These are phyloP conservation scores for Solanum clarkiae DNA, from an alignment of 257 asterid species.

Conservation along the genomic window DNA sequence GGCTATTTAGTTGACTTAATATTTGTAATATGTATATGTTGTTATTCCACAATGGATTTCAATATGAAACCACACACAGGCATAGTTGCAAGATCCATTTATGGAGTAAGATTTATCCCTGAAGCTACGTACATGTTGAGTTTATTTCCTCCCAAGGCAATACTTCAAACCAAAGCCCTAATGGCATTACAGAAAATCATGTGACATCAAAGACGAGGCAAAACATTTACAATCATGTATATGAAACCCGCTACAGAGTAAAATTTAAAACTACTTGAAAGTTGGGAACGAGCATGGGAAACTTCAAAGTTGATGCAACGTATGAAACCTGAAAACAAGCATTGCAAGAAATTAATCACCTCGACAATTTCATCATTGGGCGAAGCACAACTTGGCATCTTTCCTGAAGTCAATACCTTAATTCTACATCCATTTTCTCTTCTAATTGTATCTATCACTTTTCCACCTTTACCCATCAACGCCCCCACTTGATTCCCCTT, in stretches of 20 bases:
- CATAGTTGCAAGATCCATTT: background rate
- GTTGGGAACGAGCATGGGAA: background rate
- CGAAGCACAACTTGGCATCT: constrained; percentile 8
- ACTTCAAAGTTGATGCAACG: background rate
- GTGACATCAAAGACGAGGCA: background rate
- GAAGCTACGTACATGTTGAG: background rate
- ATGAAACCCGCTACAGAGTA: background rate
- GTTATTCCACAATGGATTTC: background rate
- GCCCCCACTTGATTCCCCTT: constrained; percentile 50
- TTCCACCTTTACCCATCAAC: constrained; percentile 71
- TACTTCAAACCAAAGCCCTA: background rate
- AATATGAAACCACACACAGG: background rate
- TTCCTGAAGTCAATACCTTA: constrained; percentile 39
- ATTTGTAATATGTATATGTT: background rate
- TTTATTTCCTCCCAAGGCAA: background rate
- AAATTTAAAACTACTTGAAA: background rate
- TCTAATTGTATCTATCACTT: constrained; percentile 55
- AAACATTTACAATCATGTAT: background rate
- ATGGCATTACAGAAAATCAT: background rate
- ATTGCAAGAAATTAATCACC: constrained; percentile 32
- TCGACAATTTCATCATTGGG: constrained; percentile 55
- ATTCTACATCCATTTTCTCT: constrained; percentile 54
- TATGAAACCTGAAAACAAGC: background rate
- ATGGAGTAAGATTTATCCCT: background rate
- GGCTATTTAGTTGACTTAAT: background rate